Evolutionary conservation across 2,329 filamentous ascomycete genomes (phyloP).

Genomic region (Penicillium sp.): DNA sequence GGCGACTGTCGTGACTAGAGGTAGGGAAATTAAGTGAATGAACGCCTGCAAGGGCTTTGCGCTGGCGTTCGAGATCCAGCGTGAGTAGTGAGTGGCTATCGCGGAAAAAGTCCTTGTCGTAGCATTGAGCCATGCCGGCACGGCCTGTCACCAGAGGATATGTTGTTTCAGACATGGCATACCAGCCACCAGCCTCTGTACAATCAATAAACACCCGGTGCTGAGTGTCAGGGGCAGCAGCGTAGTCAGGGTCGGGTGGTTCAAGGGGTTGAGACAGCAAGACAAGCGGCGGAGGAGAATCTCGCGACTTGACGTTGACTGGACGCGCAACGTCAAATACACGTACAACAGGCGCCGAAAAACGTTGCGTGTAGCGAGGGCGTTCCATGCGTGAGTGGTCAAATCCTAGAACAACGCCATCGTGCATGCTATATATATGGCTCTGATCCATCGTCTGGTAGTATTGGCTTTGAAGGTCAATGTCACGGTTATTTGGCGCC

Average conservation of each 20-base stretch:
- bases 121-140: conserved; percentile 55
- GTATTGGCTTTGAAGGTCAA: conserved; percentile 82
- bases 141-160: conserved; percentile 82
- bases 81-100: conserved; percentile 36
- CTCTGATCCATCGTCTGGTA: conserved; percentile 74
- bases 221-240: conserved; percentile 32
- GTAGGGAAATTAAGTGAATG: conserved; percentile 54
- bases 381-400: conserved; percentile 59
- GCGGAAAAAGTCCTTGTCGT: conserved; percentile 48
- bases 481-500: conserved; percentile 86
- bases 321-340: conserved; percentile 86
- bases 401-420: conserved; percentile 78
- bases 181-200: conserved; percentile 85
- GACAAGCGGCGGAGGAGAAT: conserved; percentile 65
- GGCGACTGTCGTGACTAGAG: conserved; percentile 23
- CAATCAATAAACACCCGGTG: conserved; percentile 79
- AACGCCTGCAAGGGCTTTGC: conserved; percentile 65
- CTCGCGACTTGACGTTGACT: conserved; percentile 59
- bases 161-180: conserved; percentile 78
- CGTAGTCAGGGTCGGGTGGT: conserved; percentile 46
- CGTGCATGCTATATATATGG: conserved; percentile 82
- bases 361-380: conserved; percentile 63
- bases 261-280: conserved; percentile 81
- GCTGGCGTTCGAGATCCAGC: conserved; percentile 46
- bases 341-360: conserved; percentile 73